Conservation (phyloP, 257 asterid species). For the Perilla frutescens region DNA sequence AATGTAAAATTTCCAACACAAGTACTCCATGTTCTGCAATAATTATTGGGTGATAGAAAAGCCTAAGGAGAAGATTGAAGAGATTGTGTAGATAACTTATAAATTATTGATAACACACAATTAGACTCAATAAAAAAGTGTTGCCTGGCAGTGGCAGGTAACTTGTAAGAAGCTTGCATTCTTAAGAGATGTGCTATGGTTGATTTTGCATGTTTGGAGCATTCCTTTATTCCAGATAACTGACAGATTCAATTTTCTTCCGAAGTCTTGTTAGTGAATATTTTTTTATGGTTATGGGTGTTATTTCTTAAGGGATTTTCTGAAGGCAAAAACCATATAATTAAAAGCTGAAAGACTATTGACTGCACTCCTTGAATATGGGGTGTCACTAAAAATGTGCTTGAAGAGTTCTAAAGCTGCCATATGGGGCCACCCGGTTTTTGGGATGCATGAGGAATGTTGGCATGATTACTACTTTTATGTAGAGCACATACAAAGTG, state of each 20-base stretch:
- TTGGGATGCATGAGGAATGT: constrained; percentile 1
- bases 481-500: constrained; percentile 7
- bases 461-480: constrained; percentile 18
- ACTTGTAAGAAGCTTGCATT: too few relatives aligned
- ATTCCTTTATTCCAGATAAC: too few relatives aligned
- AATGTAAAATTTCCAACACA: background rate
- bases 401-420: background rate
- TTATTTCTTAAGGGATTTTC: constrained; percentile 3
- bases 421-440: background rate
- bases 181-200: too few relatives aligned
- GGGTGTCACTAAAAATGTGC: background rate
- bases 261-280: background rate
- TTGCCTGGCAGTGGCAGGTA: too few relatives aligned
- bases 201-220: too few relatives aligned
- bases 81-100: too few relatives aligned
- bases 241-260: too few relatives aligned
- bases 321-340: background rate
- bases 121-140: too few relatives aligned
- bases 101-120: too few relatives aligned
- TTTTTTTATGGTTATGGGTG: background rate
- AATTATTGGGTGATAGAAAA: background rate
- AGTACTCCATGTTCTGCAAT: background rate
- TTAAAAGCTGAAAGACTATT: constrained; percentile 7
- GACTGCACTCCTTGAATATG: background rate
- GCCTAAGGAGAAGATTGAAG: background rate